Conservation (phyloP, 208 protist genomes). For the Wallacemonas sp. region DNA sequence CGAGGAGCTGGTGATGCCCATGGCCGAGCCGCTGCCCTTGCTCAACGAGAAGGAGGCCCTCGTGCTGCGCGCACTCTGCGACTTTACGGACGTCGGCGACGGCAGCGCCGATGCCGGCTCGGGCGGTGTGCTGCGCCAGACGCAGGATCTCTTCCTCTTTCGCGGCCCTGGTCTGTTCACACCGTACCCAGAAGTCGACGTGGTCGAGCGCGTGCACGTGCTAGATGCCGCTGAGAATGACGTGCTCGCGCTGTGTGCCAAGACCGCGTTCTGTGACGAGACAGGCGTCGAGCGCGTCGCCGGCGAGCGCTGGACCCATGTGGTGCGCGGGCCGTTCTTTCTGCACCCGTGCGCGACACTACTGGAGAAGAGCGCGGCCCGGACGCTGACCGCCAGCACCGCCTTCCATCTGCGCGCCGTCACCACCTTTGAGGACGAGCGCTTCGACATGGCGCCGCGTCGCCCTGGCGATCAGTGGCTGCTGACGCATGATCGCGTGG, state of each 20-base stretch:
- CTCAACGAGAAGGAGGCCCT: constrained; percentile 65
- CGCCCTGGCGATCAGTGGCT: constrained; percentile 17
- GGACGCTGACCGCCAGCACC: constrained; percentile 35
- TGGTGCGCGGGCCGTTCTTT: constrained; percentile 55
- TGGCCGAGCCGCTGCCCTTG: constrained; percentile 50
- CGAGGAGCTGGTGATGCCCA: constrained; percentile 44
- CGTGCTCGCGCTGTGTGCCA: constrained; percentile 35
- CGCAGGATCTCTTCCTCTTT: constrained; percentile 39
- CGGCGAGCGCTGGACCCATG: constrained; percentile 88
- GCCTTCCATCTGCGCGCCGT: constrained; percentile 52
- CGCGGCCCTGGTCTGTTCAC: constrained; percentile 40
- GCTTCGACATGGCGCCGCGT: constrained; percentile 26
- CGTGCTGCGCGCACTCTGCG: constrained; percentile 35
- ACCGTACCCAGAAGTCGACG: constrained; percentile 33
- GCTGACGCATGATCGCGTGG: constrained; percentile 21
- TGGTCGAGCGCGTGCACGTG: constrained; percentile 16
- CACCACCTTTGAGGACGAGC: constrained; percentile 31
- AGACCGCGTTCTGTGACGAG: constrained; percentile 29
- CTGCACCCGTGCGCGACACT: constrained; percentile 51
- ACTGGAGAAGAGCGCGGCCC: constrained; percentile 19
- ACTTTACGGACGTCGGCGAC: constrained; percentile 12
- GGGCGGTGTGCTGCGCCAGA: neutral
- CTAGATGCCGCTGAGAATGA: constrained; percentile 18
- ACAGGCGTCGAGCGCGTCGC: constrained; percentile 29
- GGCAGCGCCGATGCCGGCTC: neutral